phyloP scores from a whole-genome alignment of 179 eudicot species.

The Gypsophila paniculata region DNA sequence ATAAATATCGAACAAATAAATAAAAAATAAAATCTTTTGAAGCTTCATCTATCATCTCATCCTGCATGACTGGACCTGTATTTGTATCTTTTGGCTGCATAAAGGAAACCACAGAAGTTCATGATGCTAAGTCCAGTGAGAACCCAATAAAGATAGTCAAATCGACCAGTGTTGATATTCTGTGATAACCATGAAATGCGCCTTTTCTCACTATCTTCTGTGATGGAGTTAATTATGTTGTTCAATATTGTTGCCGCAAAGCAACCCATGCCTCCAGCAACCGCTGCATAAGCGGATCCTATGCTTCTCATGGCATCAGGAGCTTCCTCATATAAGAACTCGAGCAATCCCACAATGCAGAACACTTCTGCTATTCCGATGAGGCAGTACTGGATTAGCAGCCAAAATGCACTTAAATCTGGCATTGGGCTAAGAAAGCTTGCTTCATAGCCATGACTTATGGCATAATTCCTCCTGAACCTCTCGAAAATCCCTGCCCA shows the following conservation, averaged over 20 bases:
- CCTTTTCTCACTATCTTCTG: constrained; percentile 33
- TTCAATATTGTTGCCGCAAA: constrained; percentile 68
- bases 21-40: neutral
- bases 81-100: constrained; percentile 51
- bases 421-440: constrained; percentile 69
- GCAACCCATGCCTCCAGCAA: constrained; percentile 89
- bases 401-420: constrained; percentile 74
- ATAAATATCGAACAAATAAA: constrained; percentile 9
- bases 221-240: constrained; percentile 53
- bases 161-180: constrained; percentile 75
- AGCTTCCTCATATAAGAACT: constrained; percentile 84
- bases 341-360: constrained; percentile 79
- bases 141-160: constrained; percentile 85
- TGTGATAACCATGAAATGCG: constrained; percentile 72
- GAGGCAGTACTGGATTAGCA: constrained; percentile 78
- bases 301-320: constrained; percentile 96
- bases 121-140: constrained; percentile 58
- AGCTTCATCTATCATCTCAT: constrained; percentile 15
- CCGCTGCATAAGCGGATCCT: constrained; percentile 92
- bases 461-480: constrained; percentile 71
- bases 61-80: constrained; percentile 37
- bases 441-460: constrained; percentile 48
- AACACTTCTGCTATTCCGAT: constrained; percentile 84
- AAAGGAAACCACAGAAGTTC: constrained; percentile 62
- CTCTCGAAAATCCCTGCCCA: constrained; percentile 81